Conservation (phyloP, 2,329 filamentous ascomycete species). For the Colletotrichum eremochloae region DNA sequence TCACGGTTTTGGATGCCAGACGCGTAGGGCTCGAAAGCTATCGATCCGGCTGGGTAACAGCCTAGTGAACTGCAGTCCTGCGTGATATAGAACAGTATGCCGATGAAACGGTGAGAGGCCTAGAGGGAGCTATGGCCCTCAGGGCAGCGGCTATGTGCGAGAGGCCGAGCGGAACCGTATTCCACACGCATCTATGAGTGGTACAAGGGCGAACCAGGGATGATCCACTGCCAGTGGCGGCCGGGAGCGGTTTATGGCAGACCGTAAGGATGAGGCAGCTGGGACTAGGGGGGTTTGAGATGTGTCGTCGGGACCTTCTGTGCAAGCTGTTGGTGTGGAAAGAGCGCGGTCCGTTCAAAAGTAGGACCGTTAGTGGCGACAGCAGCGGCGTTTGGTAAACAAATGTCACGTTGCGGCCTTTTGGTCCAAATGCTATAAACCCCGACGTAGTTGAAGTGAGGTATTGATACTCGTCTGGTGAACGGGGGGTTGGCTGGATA, state of each 20-base stretch:
- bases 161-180: not conserved
- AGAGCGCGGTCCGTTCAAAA: constrained; percentile 14
- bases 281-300: not conserved
- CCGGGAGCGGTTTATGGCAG: not conserved
- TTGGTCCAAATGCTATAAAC: not conserved
- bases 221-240: not conserved
- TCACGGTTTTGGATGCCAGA: not conserved
- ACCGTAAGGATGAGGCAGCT: not conserved
- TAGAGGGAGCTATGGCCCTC: not conserved
- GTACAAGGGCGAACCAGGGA: not conserved
- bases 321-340: constrained; percentile 9
- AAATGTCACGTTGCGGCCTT: constrained; percentile 11
- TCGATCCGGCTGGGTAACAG: not conserved
- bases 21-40: not conserved
- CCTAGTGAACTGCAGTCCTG: not conserved
- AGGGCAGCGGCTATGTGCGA: constrained; percentile 11
- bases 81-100: not conserved
- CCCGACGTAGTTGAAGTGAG: constrained; percentile 11
- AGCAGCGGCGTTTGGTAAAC: not conserved
- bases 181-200: constrained; percentile 9
- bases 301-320: constrained; percentile 10
- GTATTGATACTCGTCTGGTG: constrained; percentile 8
- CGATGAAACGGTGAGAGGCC: not conserved
- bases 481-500: constrained; percentile 16
- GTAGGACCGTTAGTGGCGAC: constrained; percentile 14